Percentiles rank a stretch among this genome's conserved stretches.
phyloP scores from a whole-genome alignment of 2,329 filamentous ascomycete species.

The Fusarium sp. region DNA sequence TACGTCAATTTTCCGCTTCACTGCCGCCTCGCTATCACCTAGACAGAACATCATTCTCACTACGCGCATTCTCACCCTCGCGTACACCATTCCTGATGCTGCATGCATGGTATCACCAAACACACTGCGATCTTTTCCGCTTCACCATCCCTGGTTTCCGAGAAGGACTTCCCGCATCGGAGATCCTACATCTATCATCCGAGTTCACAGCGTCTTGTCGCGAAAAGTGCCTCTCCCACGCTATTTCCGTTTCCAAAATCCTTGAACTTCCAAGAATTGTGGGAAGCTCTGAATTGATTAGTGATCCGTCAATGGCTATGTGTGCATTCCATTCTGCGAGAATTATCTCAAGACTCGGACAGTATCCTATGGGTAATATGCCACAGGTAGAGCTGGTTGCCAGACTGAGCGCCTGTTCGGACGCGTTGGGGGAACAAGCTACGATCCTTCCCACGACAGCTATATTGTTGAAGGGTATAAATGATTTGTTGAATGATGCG shows the following conservation, averaged over 20 bases:
- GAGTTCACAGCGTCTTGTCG: slow-evolving; percentile 7
- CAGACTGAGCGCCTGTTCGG: not conserved
- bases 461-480: slow-evolving; percentile 15
- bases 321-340: slow-evolving; percentile 30
- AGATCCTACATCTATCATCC: slow-evolving; percentile 2
- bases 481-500: slow-evolving; percentile 12
- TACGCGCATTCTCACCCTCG: slow-evolving; percentile 36
- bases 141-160: slow-evolving; percentile 37
- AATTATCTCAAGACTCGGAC: slow-evolving; percentile 24
- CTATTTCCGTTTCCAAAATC: slow-evolving; percentile 9
- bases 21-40: slow-evolving; percentile 26
- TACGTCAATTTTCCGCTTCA: slow-evolving; percentile 9
- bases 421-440: slow-evolving; percentile 3
- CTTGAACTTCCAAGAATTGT: not conserved
- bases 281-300: slow-evolving; percentile 10
- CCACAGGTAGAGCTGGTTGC: not conserved
- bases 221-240: slow-evolving; percentile 17
- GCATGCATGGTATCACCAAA: slow-evolving; percentile 44
- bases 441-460: not conserved
- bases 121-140: slow-evolving; percentile 42
- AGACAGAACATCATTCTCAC: slow-evolving; percentile 33
- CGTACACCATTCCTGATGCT: slow-evolving; percentile 41
- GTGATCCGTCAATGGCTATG: slow-evolving; percentile 24
- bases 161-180: slow-evolving; percentile 7
- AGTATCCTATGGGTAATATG: slow-evolving; percentile 19